Evolutionary conservation across 345 rosid species (phyloP).

Genomic region (Aegle marmelos): DNA sequence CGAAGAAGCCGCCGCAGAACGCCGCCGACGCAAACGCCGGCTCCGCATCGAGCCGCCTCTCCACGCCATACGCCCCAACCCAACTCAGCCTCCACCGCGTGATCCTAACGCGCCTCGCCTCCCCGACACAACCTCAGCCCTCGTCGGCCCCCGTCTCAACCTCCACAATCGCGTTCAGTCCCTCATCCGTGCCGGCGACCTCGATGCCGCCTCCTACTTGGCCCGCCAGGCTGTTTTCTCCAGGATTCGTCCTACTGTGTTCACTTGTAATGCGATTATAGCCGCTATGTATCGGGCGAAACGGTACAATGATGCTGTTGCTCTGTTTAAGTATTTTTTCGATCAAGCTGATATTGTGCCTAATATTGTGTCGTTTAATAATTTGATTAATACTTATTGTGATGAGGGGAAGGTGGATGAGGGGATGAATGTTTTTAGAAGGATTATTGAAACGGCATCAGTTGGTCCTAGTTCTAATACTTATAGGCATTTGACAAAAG

Average conservation of each 20-base stretch:
- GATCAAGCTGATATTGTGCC: constrained; percentile 80
- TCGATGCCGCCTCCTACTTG: constrained; percentile 80
- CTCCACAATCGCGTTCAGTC: constrained; percentile 95
- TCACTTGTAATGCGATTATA: constrained; percentile 94
- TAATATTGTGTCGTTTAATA: constrained; percentile 88
- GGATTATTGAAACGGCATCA: constrained; percentile 68
- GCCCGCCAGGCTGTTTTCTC: constrained; percentile 79
- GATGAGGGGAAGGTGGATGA: constrained; percentile 78
- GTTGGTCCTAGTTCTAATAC: constrained; percentile 81
- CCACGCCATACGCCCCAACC: constrained; percentile 71
- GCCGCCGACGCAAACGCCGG: constrained; percentile 86
- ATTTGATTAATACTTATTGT: constrained; percentile 83
- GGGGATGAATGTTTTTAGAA: constrained; percentile 63
- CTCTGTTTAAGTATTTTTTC: constrained; percentile 73
- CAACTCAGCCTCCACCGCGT: constrained; percentile 48
- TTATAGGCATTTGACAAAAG: constrained; percentile 91
- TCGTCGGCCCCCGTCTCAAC: constrained; percentile 82
- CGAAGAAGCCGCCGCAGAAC: constrained; percentile 95
- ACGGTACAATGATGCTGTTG: constrained; percentile 73
- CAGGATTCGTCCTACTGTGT: constrained; percentile 79
- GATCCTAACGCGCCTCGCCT: constrained; percentile 95
- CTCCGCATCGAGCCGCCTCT: constrained; percentile 93
- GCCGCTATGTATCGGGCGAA: constrained; percentile 92
- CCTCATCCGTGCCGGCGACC: constrained; percentile 87
- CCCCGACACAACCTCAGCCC: constrained; percentile 81